phyloP scores from a whole-genome alignment of 1,284 basidiomycete species.

The Malassezia vespertilionis region DNA sequence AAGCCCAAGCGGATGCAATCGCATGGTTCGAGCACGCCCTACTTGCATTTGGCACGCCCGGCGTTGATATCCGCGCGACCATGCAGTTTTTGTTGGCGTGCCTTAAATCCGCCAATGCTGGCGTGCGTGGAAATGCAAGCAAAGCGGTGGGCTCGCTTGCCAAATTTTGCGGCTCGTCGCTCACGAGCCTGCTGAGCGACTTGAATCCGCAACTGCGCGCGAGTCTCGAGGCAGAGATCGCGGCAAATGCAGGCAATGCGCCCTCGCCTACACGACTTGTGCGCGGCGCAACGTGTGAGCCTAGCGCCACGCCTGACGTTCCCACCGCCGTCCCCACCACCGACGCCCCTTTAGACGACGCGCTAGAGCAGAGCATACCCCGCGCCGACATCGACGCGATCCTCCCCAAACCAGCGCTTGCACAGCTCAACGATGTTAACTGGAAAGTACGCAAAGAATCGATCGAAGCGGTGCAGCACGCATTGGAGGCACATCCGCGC shows the following conservation, averaged over 20 bases:
- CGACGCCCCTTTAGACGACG: constrained; percentile 20
- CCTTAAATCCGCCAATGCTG: constrained; percentile 84
- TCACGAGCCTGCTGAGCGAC: constrained; percentile 75
- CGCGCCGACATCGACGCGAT: constrained; percentile 83
- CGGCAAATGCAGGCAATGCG: constrained; percentile 63
- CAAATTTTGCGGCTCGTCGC: constrained; percentile 81
- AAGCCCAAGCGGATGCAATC: constrained; percentile 84
- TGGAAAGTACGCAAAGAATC: constrained; percentile 98
- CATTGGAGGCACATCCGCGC: constrained; percentile 81
- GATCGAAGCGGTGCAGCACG: constrained; percentile 68
- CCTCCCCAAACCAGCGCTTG: constrained; percentile 72
- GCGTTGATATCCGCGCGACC: constrained; percentile 68
- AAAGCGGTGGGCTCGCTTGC: constrained; percentile 83
- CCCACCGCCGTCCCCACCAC: constrained; percentile 11
- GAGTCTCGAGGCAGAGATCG: constrained; percentile 60
- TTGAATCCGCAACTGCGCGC: constrained; percentile 72
- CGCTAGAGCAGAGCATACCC: constrained; percentile 75
- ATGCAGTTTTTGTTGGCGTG: constrained; percentile 82
- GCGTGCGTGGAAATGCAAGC: constrained; percentile 88
- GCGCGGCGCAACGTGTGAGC: constrained; percentile 54
- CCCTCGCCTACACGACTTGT: constrained; percentile 67
- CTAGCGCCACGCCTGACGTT: constrained; percentile 18
- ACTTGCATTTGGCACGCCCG: constrained; percentile 82
- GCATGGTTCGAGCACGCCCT: constrained; percentile 79
- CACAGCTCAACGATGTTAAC: constrained; percentile 70